Evolutionary conservation across 2,329 filamentous ascomycete species (phyloP).

Genomic region (Penicillium sp.): DNA sequence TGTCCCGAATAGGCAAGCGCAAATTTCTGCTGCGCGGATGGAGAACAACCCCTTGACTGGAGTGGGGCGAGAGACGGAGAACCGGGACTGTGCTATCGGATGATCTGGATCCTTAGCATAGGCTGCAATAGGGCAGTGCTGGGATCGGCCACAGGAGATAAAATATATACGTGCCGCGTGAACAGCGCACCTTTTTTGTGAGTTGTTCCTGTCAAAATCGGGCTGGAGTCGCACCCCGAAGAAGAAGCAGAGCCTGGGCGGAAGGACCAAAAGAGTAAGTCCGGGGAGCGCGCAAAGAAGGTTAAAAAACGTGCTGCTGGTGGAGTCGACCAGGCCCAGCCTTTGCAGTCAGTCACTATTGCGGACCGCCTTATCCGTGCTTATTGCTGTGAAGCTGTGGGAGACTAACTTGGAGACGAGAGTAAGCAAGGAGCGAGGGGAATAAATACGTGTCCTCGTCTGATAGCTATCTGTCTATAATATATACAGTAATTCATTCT

Average conservation of each 20-base stretch:
- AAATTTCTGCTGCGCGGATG: background rate
- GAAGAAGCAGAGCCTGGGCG: background rate
- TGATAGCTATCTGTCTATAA: too few relatives aligned
- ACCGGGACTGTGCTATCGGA: background rate
- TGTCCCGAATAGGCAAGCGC: background rate
- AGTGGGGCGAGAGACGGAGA: conserved; percentile 23
- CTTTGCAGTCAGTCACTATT: too few relatives aligned
- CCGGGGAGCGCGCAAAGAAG: conserved; percentile 13
- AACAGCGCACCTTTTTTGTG: background rate
- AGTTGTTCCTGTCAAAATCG: background rate
- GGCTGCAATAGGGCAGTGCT: background rate
- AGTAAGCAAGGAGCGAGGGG: too few relatives aligned
- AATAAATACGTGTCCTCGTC: too few relatives aligned
- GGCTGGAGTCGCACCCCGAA: too few relatives aligned
- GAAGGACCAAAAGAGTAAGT: conserved; percentile 20
- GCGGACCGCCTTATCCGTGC: too few relatives aligned
- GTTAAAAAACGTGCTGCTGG: background rate
- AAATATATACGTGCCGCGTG: background rate
- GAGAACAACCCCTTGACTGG: conserved; percentile 22
- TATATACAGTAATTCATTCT: too few relatives aligned
- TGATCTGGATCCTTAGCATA: background rate
- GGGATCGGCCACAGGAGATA: background rate
- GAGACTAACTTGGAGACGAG: too few relatives aligned
- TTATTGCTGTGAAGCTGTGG: too few relatives aligned
- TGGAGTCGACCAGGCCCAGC: background rate